These are phyloP conservation scores for Thalassiosira gravida DNA, from an alignment of 352 stramenopile species.

Conservation along the genomic window DNA sequence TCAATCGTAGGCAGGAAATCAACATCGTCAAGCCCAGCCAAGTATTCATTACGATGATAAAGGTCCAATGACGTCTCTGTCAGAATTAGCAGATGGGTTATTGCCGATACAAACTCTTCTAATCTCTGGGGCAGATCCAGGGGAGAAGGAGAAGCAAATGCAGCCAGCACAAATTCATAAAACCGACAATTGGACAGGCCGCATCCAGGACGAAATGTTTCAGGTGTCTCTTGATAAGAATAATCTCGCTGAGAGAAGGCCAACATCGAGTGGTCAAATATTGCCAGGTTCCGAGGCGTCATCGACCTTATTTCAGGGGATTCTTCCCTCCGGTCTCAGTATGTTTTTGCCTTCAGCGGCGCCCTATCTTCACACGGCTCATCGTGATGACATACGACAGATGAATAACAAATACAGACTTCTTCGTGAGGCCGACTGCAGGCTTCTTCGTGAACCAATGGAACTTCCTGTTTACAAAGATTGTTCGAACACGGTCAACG, in stretches of 20 bases:
- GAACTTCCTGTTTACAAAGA: conserved; percentile 32
- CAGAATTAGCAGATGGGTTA: not conserved
- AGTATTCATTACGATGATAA: not conserved
- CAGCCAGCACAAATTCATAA: not conserved
- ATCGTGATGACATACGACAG: conserved; percentile 14
- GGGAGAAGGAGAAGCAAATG: not conserved
- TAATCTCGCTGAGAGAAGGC: conserved; percentile 6
- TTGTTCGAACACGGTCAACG: not conserved
- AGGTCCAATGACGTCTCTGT: conserved; percentile 9
- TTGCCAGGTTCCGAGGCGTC: not conserved
- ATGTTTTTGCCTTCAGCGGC: not conserved
- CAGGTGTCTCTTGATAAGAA: conserved; percentile 19
- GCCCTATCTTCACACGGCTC: conserved; percentile 32
- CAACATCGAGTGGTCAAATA: not conserved
- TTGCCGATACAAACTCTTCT: not conserved
- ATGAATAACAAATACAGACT: conserved; percentile 22
- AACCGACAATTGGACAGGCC: not conserved
- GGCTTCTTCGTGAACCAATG: conserved; percentile 30
- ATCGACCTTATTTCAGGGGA: not conserved
- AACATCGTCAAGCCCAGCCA: too few relatives aligned
- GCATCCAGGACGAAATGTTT: conserved; percentile 36
- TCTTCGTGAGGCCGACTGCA: conserved; percentile 27
- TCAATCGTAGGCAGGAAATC: too few relatives aligned
- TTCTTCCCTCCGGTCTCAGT: not conserved
- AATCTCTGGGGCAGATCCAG: not conserved